These are phyloP conservation scores for Lathyrus tuberosus DNA, from an alignment of 306 rosid species.

Conservation along the genomic window DNA sequence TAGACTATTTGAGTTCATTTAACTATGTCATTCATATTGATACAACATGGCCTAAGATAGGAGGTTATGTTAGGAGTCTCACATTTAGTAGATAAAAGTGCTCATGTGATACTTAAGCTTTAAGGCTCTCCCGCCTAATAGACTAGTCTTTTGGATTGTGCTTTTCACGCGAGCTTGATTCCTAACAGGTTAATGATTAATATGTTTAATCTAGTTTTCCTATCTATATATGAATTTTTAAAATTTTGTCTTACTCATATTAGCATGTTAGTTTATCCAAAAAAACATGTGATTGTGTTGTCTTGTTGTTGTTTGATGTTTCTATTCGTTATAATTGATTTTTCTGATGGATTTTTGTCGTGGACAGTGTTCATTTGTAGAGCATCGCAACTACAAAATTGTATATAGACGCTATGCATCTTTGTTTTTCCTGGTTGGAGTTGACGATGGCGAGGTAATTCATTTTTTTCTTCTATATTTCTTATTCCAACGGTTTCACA, in stretches of 20 bases:
- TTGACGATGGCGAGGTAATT: slow-evolving; percentile 84
- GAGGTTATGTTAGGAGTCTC: no score
- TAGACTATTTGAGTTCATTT: background rate
- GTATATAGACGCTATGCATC: slow-evolving; percentile 95
- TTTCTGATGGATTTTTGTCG: slow-evolving; percentile 41
- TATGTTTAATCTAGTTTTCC: background rate
- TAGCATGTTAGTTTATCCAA: slow-evolving; percentile 13
- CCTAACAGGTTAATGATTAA: background rate
- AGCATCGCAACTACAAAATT: slow-evolving; percentile 97
- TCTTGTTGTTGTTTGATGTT: slow-evolving; percentile 25
- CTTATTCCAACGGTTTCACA: slow-evolving; percentile 27
- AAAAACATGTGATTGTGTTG: background rate
- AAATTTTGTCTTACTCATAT: background rate
- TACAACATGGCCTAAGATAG: background rate
- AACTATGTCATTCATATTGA: background rate
- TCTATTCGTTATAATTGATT: background rate
- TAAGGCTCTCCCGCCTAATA: no score
- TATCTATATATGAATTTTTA: background rate
- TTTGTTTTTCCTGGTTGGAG: slow-evolving; percentile 93
- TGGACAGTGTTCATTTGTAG: slow-evolving; percentile 93
- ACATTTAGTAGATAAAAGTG: no score
- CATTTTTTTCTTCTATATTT: background rate
- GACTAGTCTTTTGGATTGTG: no score
- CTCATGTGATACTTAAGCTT: no score
- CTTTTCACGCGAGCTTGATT: no score